Base-by-base conservation (phyloP, 2,329 filamentous ascomycete genomes). In the Curvularia sp. region DNA sequence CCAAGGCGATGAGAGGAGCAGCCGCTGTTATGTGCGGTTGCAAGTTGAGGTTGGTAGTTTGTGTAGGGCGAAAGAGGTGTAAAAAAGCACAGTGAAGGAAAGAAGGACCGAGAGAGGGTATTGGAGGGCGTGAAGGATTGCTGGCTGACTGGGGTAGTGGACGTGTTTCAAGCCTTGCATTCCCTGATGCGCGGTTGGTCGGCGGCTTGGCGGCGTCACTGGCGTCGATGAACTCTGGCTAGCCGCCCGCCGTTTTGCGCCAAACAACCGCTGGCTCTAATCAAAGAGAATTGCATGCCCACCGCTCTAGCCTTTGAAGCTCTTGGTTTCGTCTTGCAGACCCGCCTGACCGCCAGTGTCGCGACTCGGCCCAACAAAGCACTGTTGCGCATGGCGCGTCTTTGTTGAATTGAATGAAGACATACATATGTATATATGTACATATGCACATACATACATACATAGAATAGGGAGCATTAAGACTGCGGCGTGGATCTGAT, bases 131-230 rank as follows among this genome's bases (percentile, higher is more conserved):
- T 50, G 56, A 60, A 36, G 42, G 53, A 60, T 49, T 49, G 43
- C 46, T 18, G 45, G 49, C 46, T 46, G 46, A 61, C 59, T 48
- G 25, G 53, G 53, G 34, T 53, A 36, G 45, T 38, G 50, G 43
- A 57, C 57, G 57, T 60, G 57, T 63, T 60, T 63, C 57, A 63
- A 49, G 53, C 53, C 55, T 60, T 52, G 50, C 43, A 48, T 60
- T 62, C 53, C 59, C 49, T 62, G 60, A 50, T 56, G 48, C 53
- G 57, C 53, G 50, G 19, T 45, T 39, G 36, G 38, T 38, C 42
- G 39, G 23, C 32, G 48, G 39, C 60, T 61, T 63, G 60, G 60
- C 60, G 34, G 42, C 60, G 57, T 63, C 60, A 63, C 53, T 55
- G 50, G 60, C 59, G 50, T 23, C 25, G 48, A 53, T 23, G 39